Evolutionary conservation across 208 protist genomes (phyloP).

Genomic region (Trypanosoma conorhini): DNA sequence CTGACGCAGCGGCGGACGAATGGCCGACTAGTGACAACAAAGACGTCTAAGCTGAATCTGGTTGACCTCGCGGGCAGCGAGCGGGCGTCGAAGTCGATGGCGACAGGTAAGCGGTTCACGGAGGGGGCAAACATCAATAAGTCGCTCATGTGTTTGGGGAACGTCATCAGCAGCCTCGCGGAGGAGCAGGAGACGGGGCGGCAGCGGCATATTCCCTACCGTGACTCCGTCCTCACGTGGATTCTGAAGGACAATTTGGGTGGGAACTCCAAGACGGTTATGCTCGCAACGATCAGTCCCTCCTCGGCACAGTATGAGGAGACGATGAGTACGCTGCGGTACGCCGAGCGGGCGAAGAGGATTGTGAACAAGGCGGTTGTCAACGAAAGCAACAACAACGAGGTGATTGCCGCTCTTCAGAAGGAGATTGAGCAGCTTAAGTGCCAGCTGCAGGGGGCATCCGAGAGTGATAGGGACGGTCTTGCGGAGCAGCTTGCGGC

Average conservation of each 20-base stretch:
- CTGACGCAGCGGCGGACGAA: constrained; percentile 60
- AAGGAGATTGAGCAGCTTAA: constrained; percentile 66
- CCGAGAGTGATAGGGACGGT: constrained; percentile 43
- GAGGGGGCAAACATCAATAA: constrained; percentile 93
- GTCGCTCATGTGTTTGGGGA: constrained; percentile 89
- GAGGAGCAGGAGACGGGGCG: constrained; percentile 25
- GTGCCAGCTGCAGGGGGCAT: constrained; percentile 49
- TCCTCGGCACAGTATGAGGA: constrained; percentile 89
- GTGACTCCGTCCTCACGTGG: constrained; percentile 90
- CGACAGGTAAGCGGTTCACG: constrained; percentile 56
- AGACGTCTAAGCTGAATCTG: constrained; percentile 90
- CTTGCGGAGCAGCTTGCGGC: constrained; percentile 65
- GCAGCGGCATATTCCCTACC: constrained; percentile 56
- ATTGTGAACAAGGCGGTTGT: constrained; percentile 91
- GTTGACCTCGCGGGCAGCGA: constrained; percentile 95
- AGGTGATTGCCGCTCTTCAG: constrained; percentile 69
- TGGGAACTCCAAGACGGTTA: constrained; percentile 93
- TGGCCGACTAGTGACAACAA: constrained; percentile 56
- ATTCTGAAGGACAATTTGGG: constrained; percentile 87
- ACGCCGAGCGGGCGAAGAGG: constrained; percentile 88
- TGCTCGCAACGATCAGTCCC: constrained; percentile 95
- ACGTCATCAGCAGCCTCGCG: constrained; percentile 85
- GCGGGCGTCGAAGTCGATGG: constrained; percentile 64
- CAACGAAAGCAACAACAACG: constrained; percentile 91
- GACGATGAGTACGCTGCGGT: constrained; percentile 92